Evolutionary conservation across 805 yeast species (phyloP).

Genomic region (Teunomyces gatunensis): DNA sequence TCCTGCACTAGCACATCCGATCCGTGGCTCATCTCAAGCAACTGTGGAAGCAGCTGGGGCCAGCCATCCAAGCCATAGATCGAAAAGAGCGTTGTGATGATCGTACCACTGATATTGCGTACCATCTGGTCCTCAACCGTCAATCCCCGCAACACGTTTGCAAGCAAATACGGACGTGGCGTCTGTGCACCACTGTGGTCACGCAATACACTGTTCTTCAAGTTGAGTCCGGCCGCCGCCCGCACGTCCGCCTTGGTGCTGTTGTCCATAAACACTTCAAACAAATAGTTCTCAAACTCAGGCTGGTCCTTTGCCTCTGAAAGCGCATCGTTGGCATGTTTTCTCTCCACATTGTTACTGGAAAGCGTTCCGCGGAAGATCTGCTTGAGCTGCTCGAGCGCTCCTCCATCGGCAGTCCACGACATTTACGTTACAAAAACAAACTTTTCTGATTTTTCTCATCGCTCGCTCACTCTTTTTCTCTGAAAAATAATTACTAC

Average conservation of each 20-base stretch:
- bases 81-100: conserved; percentile 76
- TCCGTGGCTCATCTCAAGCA: conserved; percentile 51
- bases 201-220: conserved; percentile 66
- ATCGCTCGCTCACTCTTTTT: neutral
- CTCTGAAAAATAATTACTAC: neutral
- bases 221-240: conserved; percentile 83
- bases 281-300: conserved; percentile 78
- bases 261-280: conserved; percentile 63
- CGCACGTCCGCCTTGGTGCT: conserved; percentile 53
- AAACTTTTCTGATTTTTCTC: neutral
- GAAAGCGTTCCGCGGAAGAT: conserved; percentile 75
- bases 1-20: conserved; percentile 44
- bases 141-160: conserved; percentile 54
- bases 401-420: conserved; percentile 69
- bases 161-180: conserved; percentile 29
- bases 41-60: conserved; percentile 71
- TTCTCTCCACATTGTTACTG: conserved; percentile 50
- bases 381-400: conserved; percentile 60
- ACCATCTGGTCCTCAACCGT: conserved; percentile 57
- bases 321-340: conserved; percentile 70
- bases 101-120: conserved; percentile 87
- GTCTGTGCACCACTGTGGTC: neutral
- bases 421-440: conserved; percentile 25
- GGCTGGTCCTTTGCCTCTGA: conserved; percentile 66
- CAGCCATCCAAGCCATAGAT: conserved; percentile 65